Conservation (phyloP, 352 stramenopile species). For the Globisporangium spinosum region DNA sequence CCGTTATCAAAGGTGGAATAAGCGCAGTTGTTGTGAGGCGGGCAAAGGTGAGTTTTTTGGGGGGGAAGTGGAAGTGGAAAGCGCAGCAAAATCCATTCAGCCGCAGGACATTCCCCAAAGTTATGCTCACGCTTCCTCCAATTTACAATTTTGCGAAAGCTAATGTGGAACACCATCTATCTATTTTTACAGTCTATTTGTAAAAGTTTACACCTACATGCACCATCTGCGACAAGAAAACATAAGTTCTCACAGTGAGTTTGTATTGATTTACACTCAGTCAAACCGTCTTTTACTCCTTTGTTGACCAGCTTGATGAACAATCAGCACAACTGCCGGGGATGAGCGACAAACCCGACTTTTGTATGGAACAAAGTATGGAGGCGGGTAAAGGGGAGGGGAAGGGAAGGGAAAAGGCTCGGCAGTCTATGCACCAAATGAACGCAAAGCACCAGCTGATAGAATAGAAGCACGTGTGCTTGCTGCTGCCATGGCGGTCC, state of each 20-base stretch:
- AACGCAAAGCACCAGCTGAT: background rate
- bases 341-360: background rate
- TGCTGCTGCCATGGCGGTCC: background rate
- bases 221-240: background rate
- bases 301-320: background rate
- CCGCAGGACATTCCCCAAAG: background rate
- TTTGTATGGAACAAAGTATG: constrained; percentile 13
- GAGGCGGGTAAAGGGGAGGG: background rate
- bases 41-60: background rate
- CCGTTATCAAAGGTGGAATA: background rate
- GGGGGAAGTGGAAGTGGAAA: background rate
- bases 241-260: constrained; percentile 1
- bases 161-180: background rate
- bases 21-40: background rate
- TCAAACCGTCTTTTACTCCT: background rate
- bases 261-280: background rate
- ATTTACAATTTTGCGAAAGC: background rate
- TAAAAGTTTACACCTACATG: no score
- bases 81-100: constrained; percentile 2
- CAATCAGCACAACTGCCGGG: background rate
- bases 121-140: no score
- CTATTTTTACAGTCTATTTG: background rate
- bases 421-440: background rate
- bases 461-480: background rate
- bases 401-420: background rate